Evolutionary conservation across 1,139 yeast genomes (phyloP).

Genomic region (Taphrina confusa): DNA sequence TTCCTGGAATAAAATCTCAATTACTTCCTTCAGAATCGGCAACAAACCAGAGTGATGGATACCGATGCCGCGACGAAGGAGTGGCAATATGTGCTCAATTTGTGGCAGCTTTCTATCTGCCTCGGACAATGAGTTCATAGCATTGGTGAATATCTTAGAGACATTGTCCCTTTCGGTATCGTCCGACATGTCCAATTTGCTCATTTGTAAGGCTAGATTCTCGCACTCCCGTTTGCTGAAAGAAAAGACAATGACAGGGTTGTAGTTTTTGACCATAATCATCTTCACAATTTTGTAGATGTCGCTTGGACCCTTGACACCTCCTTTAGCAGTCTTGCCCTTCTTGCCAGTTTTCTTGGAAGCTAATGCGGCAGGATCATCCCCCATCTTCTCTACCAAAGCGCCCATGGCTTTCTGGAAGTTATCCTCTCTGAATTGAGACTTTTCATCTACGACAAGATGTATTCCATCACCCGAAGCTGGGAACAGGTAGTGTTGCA

Average conservation of each 20-base stretch:
- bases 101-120: constrained; percentile 91
- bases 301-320: constrained; percentile 80
- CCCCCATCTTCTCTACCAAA: constrained; percentile 77
- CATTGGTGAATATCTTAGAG: constrained; percentile 83
- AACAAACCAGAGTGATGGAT: constrained; percentile 96
- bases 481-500: constrained; percentile 95
- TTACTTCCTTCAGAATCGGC: constrained; percentile 93
- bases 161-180: constrained; percentile 87
- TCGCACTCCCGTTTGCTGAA: constrained; percentile 97
- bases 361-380: constrained; percentile 64
- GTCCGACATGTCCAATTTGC: constrained; percentile 86
- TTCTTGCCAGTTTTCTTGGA: constrained; percentile 60
- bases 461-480: constrained; percentile 98
- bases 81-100: constrained; percentile 83
- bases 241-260: constrained; percentile 96
- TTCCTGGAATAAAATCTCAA: constrained; percentile 94
- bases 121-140: constrained; percentile 82
- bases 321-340: constrained; percentile 88
- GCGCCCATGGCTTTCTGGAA: constrained; percentile 98
- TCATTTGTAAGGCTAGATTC: constrained; percentile 87
- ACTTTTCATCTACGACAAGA: constrained; percentile 95
- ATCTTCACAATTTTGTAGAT: constrained; percentile 95
- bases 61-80: constrained; percentile 92
- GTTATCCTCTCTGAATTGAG: constrained; percentile 92
- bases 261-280: constrained; percentile 93